phyloP scores from a whole-genome alignment of 2,329 filamentous ascomycete species.

The Orbilia oligospora region DNA sequence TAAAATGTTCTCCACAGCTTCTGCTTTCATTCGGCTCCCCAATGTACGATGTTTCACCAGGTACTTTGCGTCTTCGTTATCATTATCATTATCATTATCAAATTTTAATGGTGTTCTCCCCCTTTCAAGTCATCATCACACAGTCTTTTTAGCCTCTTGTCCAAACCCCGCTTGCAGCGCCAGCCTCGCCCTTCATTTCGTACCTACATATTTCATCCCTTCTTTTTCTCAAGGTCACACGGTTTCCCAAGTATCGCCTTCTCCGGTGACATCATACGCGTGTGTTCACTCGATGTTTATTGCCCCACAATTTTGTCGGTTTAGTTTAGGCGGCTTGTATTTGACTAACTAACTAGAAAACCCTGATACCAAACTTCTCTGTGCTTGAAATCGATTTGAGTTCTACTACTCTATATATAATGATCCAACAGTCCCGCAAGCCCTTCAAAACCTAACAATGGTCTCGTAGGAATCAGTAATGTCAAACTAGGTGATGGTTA shows the following conservation, averaged over 20 bases:
- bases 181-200: slow-evolving; percentile 11
- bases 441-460: too few species aligned
- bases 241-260: neutral
- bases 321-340: neutral
- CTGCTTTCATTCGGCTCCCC: slow-evolving; percentile 5
- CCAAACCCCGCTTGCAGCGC: neutral
- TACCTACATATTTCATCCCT: slow-evolving; percentile 8
- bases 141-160: neutral
- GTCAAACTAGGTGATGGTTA: too few species aligned
- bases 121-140: neutral
- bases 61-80: slow-evolving; percentile 7
- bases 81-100: slow-evolving; percentile 21
- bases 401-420: neutral
- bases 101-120: slow-evolving; percentile 31
- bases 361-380: neutral
- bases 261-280: neutral
- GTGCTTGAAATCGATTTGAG: neutral
- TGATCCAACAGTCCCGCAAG: too few species aligned
- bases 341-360: neutral
- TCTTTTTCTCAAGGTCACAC: neutral
- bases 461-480: too few species aligned
- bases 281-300: neutral
- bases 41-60: slow-evolving; percentile 27
- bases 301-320: neutral
- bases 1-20: neutral